Evolutionary conservation across 2,329 filamentous ascomycete species (phyloP), one percentile per base, ranked within the genome.

Genomic region (Fusarium nematophilum): DNA sequence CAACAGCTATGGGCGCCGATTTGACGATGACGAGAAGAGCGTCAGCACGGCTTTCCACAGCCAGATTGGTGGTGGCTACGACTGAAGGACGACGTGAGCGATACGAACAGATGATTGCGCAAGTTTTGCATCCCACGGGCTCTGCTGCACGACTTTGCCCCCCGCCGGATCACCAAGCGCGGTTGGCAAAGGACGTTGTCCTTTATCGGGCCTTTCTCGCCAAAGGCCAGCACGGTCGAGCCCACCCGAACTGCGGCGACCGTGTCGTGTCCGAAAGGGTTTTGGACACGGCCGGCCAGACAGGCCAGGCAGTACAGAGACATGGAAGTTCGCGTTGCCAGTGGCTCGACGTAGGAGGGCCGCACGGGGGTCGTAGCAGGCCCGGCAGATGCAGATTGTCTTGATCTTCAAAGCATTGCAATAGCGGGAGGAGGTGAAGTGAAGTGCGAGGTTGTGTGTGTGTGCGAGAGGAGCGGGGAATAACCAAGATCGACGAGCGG

Each of bases 11-110:
- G 88, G 86, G 47, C 90, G 89, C 68, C 83, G 81, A 46, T 87
- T 90, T 59, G 95, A 99, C 66, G 95, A 99, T 66, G 95, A 98
- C 73, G 92, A 95, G 70, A 92, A 95, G 78, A 98, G 94, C 76
- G 87, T 98, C 70, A 97, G 92, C 72, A 98, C 95, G 46, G 93
- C 93, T 42, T 99, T 98, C 79, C 93, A 94, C 59, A 97, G 93
- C 79, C 95, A 98, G 77, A 88, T 97, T 66, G 93, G 92, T 61
- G 81, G 83, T 15, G 81, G 82, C 56, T 84, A 83, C 64, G 82
- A 84, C 71, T 83, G 81, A 83, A 72, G 46, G 60, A 66, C 47
- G 23, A 52, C 30, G 50, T 57, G 62, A 69, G 61, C 53, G 57
- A 57, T 57, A 69, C 56, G 62, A 68, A 59, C 65, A 68, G 64